Evolutionary conservation across 805 yeast genomes (phyloP).

Genomic region (Clavispora vitiphila): DNA sequence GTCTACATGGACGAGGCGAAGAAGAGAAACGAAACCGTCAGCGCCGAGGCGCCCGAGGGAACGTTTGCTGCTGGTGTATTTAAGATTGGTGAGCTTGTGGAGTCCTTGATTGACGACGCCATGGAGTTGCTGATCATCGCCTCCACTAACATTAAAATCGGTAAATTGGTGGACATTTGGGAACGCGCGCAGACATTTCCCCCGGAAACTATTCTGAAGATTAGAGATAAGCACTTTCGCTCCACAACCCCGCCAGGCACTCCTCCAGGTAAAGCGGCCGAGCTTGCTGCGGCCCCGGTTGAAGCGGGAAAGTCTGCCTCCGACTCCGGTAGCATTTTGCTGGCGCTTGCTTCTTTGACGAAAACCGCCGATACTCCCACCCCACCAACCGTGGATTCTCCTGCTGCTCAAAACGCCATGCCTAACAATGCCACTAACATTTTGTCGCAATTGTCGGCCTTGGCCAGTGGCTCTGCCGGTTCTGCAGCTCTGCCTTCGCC

Average conservation of each 20-base stretch:
- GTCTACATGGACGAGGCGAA: conserved; percentile 74
- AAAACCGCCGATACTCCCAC: conserved; percentile 32
- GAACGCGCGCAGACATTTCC: conserved; percentile 75
- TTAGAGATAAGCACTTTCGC: conserved; percentile 56
- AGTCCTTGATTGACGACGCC: conserved; percentile 59
- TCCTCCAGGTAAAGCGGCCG: conserved; percentile 35
- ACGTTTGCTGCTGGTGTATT: conserved; percentile 69
- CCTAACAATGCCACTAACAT: conserved; percentile 32
- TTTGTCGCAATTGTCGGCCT: conserved; percentile 40
- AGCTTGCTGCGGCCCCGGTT: conserved; percentile 4
- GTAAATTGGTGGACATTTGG: conserved; percentile 91
- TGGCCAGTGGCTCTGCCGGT: conserved; percentile 19
- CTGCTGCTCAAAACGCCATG: conserved; percentile 15
- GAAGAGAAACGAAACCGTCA: conserved; percentile 45
- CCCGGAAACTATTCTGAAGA: conserved; percentile 46
- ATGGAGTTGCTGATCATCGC: conserved; percentile 47
- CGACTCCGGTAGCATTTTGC: conserved; percentile 61
- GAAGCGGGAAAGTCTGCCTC: conserved; percentile 19
- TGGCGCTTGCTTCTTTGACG: conserved; percentile 64
- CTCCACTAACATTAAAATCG: conserved; percentile 63
- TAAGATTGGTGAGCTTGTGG: conserved; percentile 60
- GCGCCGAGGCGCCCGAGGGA: conserved; percentile 54
- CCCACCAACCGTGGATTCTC: conserved; percentile 24
- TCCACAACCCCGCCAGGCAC: conserved; percentile 68
- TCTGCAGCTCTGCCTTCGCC: conserved; percentile 8